Evolutionary conservation across 1,284 basidiomycete species (phyloP).

Genomic region (Spongispora temasekensis): DNA sequence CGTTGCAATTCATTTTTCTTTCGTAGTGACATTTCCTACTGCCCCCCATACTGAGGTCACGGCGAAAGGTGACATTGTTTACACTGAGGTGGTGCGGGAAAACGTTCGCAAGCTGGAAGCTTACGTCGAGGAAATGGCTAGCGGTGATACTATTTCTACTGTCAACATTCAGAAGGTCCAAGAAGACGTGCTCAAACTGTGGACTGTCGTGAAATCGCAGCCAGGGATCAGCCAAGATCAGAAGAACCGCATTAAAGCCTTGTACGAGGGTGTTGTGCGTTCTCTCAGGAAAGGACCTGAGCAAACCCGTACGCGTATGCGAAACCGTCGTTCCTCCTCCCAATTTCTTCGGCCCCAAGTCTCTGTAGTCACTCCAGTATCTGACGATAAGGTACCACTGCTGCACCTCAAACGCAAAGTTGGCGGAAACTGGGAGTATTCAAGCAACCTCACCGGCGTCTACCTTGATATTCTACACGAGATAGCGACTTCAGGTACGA

Average conservation of each 20-base stretch:
- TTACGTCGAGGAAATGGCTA: conserved; percentile 99
- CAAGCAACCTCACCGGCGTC: conserved; percentile 92
- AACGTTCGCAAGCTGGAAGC: conserved; percentile 97
- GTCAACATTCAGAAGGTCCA: conserved; percentile 97
- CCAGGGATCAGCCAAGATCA: conserved; percentile 96
- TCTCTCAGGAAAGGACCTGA: conserved; percentile 72
- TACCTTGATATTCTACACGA: conserved; percentile 97
- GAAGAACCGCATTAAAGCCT: conserved; percentile 95
- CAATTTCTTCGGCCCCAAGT: conserved; percentile 93
- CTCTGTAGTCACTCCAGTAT: conserved; percentile 73
- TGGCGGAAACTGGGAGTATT: conserved; percentile 96
- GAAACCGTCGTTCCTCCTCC: conserved; percentile 85
- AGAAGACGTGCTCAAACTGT: conserved; percentile 93
- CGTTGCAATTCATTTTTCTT: background rate
- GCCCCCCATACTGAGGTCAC: conserved; percentile 95
- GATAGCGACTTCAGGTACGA: conserved; percentile 96
- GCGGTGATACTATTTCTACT: conserved; percentile 81
- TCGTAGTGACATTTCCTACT: conserved; percentile 92
- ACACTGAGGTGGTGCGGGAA: conserved; percentile 92
- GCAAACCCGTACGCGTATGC: conserved; percentile 51
- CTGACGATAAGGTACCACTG: conserved; percentile 91
- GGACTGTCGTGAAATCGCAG: conserved; percentile 96
- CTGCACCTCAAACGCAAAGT: conserved; percentile 97
- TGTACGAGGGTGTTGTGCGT: conserved; percentile 95
- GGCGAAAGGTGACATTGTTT: conserved; percentile 91